These are phyloP conservation scores for apple (Malus domestica) DNA, from an alignment of 306 rosid species.

Conservation along the genomic window ASM211411v1 NC_041796.1:6710501-6711000, in stretches of 20 bases:
- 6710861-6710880: not conserved
- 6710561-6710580: not conserved
- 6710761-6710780: not conserved
- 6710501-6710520: not conserved
- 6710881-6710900: no score
- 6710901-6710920: no score
- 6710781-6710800: not conserved
- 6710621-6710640: not conserved
- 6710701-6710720: not conserved
- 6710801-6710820: not conserved
- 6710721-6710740: not conserved
- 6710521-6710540: not conserved
- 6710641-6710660: not conserved
- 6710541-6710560: not conserved
- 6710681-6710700: not conserved
- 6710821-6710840: not conserved
- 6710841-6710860: no score
- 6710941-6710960: no score
- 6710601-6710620: not conserved
- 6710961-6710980: no score
- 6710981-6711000: no score
- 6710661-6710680: constrained; percentile 5
- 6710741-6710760: not conserved
- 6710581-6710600: not conserved
- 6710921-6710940: no score